phyloP scores from a whole-genome alignment of 140 eudicot genomes.

The Flaveria floridana region DNA sequence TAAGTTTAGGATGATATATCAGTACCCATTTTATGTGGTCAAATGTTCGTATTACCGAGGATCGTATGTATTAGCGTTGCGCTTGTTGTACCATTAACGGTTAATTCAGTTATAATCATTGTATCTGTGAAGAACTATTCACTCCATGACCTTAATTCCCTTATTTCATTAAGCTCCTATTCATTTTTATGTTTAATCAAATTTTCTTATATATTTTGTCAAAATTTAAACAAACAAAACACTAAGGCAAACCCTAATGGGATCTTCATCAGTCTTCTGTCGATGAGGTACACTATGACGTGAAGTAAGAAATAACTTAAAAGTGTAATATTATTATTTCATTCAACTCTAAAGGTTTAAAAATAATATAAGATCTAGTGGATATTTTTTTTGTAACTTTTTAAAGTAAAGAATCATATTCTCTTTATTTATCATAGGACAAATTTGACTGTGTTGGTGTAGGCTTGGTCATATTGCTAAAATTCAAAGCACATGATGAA shows the following conservation, averaged over 20 bases:
- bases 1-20: slow-evolving; percentile 7
- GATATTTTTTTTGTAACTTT: background rate
- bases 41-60: background rate
- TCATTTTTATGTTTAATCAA: no score
- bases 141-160: no score
- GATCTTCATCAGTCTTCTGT: no score
- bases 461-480: slow-evolving; percentile 2
- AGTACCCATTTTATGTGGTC: background rate
- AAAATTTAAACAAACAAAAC: no score
- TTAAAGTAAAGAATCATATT: background rate
- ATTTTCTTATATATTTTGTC: no score
- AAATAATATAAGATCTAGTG: no score
- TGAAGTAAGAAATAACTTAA: no score
- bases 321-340: no score
- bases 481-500: slow-evolving; percentile 19
- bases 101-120: slow-evolving; percentile 20
- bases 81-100: slow-evolving; percentile 26
- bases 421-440: background rate
- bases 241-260: no score
- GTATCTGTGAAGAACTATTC: background rate
- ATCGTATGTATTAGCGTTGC: slow-evolving; percentile 16
- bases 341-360: no score
- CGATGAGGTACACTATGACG: no score
- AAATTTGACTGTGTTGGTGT: background rate
- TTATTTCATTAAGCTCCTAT: no score